Evolutionary conservation across 192 early-diverging fungal species (phyloP), one percentile per base, ranked within the genome.

Genomic region (Mortierella alpina): DNA sequence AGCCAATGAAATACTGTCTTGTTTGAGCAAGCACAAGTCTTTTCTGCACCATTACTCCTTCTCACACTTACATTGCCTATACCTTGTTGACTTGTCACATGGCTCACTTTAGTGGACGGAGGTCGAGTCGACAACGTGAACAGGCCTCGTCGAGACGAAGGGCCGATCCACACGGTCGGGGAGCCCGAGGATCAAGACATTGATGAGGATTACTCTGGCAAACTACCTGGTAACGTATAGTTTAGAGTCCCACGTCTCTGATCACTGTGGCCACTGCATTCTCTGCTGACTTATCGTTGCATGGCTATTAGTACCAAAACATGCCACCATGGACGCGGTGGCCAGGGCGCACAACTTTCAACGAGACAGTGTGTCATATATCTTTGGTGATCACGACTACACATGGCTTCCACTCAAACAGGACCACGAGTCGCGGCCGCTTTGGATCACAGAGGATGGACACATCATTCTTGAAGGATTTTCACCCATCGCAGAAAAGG

Each of bases 391-490:
- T 62, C 84, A 90, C 68, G 92, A 95, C 81, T 95, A 91, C 75
- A 94, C 93, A 47, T 87, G 89, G 75, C 83, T 96, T 18, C 80
- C 86, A 52, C 90, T 99, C 59, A 98, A 99, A 84, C 71, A 83
- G 0, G 97, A 99, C 85, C 96, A 97, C 83, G 83, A 81, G 48
- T 88, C 91, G 13, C 90, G 98, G 23, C 98, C 98, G 20, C 85
- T 99, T 20, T 98, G 93, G 93, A 95, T 98, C 63, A 91, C 88
- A 74, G 91, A 90, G 57, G 93, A 87, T 84, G 90, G 92, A 6
- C 88, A 92, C 53, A 95, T 99, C 67, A 94, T 96, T 52, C 87
- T 99, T 1, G 98, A 99, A 87, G 94, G 95, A 14, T 99, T 99
- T 61, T 98, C 97, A 9, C 95, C 96, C 7, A 96, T 99, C 73